Evolutionary conservation across 192 early-diverging fungal species (phyloP), one percentile per base, ranked within the genome.

Genomic region (Gigaspora rosea): DNA sequence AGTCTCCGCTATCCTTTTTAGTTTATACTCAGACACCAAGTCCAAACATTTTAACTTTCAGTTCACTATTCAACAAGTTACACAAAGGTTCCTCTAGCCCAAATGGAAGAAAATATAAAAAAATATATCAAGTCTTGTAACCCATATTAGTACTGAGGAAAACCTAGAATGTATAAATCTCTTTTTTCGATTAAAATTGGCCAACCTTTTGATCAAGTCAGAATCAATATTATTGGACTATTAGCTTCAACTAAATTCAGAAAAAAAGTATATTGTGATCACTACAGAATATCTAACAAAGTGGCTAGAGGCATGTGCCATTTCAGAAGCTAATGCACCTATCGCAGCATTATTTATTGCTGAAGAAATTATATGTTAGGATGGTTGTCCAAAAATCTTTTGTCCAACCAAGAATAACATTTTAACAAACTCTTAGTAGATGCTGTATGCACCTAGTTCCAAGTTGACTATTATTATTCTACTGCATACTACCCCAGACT

Each of bases 121-220:
- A 48, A 77, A 0, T 80, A 80, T 73, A 27, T 80, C 18, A 18
- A 80, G 6, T 64, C 75, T 4, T 77, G 80, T 41, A 50, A 80
- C 11, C 18, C 33, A 8, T 85, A 84, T 66, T 67, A 70, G 16
- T 9, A 76, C 3, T 9, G 3, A 3, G 48, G 4, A 41, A 58
- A 33, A 46, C 12, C 4, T 49, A 15, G 15, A 27, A 63, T 9
- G 3, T 4, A 20, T 35, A 41, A 58, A 20, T n/a, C n/a, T n/a
- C 27, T 63, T 20, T 27, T 6, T 13, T n/a, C 58, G 32, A 46
- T 59, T 3, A 76, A 33, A 51, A 8, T 73, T 15, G 13, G 58
- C 7, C 7, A n/a, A 7, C 78, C 78, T 18, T 77, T 78, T 51
- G 76, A 58, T 9, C 22, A 33, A 47, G 32, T 78, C 0, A 75